Base-by-base conservation (phyloP, 2,329 filamentous ascomycete genomes). In the Clathrospora elynae region DNA sequence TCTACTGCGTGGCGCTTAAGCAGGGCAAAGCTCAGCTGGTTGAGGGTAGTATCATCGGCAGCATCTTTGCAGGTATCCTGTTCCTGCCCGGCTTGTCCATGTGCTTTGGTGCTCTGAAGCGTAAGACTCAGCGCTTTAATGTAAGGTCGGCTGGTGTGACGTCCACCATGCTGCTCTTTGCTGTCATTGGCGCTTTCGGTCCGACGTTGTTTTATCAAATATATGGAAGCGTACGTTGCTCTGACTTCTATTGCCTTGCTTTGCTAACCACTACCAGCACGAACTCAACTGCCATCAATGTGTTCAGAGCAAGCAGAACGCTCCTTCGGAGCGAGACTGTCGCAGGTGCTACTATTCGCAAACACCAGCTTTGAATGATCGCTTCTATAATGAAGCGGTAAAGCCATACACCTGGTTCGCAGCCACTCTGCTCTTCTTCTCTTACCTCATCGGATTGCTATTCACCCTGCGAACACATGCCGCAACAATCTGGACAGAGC, bases 171-270 rank as follows among this genome's bases (percentile, higher is more conserved):
- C 75, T 99, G 42, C 78, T 99, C 7, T 99, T 99, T 67, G 92
- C 93, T 16, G 88, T 95, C 25, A 93, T 99, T 58, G 92, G 88
- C 49, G 90, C 92, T 6, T 99, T 99, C 71, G 87, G 92, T 0
- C 93, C 93, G 2, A 99, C 93, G 0, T 75, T 99, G 10, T 99
- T 99, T 73, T 99, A 97, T 72, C 92, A 99, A 66, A 96, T 99
- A 51, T 97, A 97, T 70, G 95, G 93, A 57, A 96, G 90, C 34
- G 82, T 85, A 53, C 53, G 59, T 54, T 4, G 8, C 20, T 10
- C 20, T 3, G 24, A 6, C 25, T 8, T 11, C 18, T 23, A n/a
- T 7, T 13, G 5, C 34, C 28, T 18, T 7, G 17, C 18, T n/a
- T 12, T 18, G 55, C 75, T 78, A 57, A 78, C 50, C 13, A 14